Evolutionary conservation across 2,329 filamentous ascomycete genomes (phyloP).

Genomic region (Penicillium sp.): DNA sequence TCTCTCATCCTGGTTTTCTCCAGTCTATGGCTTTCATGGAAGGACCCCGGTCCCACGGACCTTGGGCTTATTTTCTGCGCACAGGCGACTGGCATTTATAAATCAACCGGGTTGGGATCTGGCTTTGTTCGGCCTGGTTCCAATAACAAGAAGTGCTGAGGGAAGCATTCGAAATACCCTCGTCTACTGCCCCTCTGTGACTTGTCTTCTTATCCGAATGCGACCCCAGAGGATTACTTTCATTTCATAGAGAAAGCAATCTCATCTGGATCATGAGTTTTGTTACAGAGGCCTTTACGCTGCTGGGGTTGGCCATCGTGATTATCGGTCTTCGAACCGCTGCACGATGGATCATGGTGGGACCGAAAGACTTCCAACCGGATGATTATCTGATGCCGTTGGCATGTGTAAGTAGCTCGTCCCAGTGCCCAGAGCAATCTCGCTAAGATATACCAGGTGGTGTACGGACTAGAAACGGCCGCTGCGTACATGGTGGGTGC

Average conservation of each 20-base stretch:
- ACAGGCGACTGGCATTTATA: slow-evolving; percentile 13
- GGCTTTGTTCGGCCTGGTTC: slow-evolving; percentile 23
- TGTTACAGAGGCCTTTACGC: slow-evolving; percentile 47
- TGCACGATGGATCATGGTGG: slow-evolving; percentile 47
- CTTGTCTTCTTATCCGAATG: slow-evolving; percentile 16
- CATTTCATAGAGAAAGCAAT: not conserved
- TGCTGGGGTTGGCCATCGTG: slow-evolving; percentile 49
- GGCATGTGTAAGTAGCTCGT: slow-evolving; percentile 45
- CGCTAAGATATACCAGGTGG: slow-evolving; percentile 33
- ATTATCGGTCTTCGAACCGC: slow-evolving; percentile 51
- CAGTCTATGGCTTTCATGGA: not conserved
- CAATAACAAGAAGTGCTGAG: slow-evolving; percentile 17
- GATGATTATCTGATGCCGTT: slow-evolving; percentile 60
- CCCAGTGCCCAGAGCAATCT: not conserved
- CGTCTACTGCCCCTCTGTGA: not conserved
- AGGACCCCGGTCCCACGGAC: not conserved
- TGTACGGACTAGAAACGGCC: slow-evolving; percentile 50
- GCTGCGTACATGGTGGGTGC: slow-evolving; percentile 50
- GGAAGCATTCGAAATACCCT: slow-evolving; percentile 3
- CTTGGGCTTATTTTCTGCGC: not conserved
- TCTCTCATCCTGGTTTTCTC: not conserved
- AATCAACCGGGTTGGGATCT: slow-evolving; percentile 12
- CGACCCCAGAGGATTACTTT: slow-evolving; percentile 2
- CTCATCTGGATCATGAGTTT: slow-evolving; percentile 28
- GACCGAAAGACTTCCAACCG: slow-evolving; percentile 49